Evolutionary conservation across 2,329 filamentous ascomycete genomes (phyloP), one percentile per base, ranked within the genome.

Genomic region (Aspergillus floridensis): DNA sequence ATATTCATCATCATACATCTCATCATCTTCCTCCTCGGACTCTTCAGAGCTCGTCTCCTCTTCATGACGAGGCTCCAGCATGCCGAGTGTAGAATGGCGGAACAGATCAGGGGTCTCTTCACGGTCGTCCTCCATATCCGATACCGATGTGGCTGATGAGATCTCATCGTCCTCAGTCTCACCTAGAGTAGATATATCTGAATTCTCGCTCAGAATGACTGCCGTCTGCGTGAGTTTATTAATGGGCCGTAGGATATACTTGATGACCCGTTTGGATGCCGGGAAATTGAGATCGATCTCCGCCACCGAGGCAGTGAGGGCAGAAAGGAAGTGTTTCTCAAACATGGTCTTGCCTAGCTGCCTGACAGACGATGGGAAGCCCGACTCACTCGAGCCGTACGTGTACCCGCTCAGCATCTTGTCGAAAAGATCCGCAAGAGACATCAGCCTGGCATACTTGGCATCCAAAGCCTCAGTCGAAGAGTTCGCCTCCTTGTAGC

Each of bases 61-160:
- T 61, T 92, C 89, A 59, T 89, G 86, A 53, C 88, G 86, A 65
- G 90, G 88, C 73, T 98, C 95, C 56, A 97, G 88, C 87, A 98
- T 96, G 53, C 95, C 93, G 22, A 99, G 81, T 1, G 96, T 92
- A 2, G 95, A 98, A 75, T 98, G 96, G 56, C 96, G 90, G 79
- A 97, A 98, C 21, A 99, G 83, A 77, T 99, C 95, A 31, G 96
- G 95, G 5, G 96, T 99, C 73, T 98, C 95, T 75, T 96, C 92
- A 49, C 92, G 88, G 58, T 91, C 88, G 62, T 93, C 90, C 46
- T 93, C 90, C 53, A 92, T 81, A 63, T 96, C 93, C 11, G 93
- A 97, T 24, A 96, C 86, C 0, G 93, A 96, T 4, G 92, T 96
- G 3, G 90, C 87, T 11, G 91, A 95, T 2, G 88, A 88, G 49